Evolutionary conservation across 768 basidiomycete genomes (phyloP), one percentile per base, ranked within the genome.

Genomic region (Erythrobasidium yunnanense): DNA sequence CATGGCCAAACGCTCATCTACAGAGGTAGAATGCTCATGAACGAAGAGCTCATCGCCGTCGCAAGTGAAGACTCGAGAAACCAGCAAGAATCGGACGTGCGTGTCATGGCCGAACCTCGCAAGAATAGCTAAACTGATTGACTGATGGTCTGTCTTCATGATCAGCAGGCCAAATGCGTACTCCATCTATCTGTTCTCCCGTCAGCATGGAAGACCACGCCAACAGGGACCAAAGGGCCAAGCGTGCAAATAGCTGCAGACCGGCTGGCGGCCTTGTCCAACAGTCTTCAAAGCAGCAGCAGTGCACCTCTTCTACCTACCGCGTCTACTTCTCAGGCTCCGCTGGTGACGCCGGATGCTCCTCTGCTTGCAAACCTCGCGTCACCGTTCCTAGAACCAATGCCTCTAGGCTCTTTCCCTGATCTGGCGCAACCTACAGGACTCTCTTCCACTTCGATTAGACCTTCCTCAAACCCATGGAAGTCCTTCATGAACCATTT

Each of bases 21-120:
- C 47, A 46, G 46, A 17, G 60, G 60, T 2, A 3, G 60, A 29
- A 29, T 46, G 6, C 46, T 63, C 47, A 13, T 22, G 18, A 49
- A 63, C 33, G 60, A 63, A 17, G 60, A 63, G 60, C 4, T 49
- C 11, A 13, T 63, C 32, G 7, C n/a, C n/a, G 7, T n/a, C 20
- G 25, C 20, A 50, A 22, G 60, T 63, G 3, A 29, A 51, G 32
- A 52, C 50, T 23, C 29, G 50, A 22, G 29, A 30, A 25, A 23
- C 22, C 13, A 52, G 29, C 50, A 52, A 22, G 50, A 11, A n/a
- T n/a, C n/a, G n/a, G n/a, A n/a, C n/a, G n/a, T n/a, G n/a, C n/a
- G n/a, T n/a, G n/a, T n/a, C n/a, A n/a, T n/a, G n/a, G n/a, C n/a
- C n/a, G n/a, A n/a, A n/a, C n/a, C n/a, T n/a, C n/a, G n/a, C n/a